Percentiles rank a stretch among this genome's conserved stretches.
These are phyloP conservation scores for Plectosphaerella plurivora DNA, from an alignment of 2,329 filamentous ascomycete species.

Conservation along the genomic window DNA sequence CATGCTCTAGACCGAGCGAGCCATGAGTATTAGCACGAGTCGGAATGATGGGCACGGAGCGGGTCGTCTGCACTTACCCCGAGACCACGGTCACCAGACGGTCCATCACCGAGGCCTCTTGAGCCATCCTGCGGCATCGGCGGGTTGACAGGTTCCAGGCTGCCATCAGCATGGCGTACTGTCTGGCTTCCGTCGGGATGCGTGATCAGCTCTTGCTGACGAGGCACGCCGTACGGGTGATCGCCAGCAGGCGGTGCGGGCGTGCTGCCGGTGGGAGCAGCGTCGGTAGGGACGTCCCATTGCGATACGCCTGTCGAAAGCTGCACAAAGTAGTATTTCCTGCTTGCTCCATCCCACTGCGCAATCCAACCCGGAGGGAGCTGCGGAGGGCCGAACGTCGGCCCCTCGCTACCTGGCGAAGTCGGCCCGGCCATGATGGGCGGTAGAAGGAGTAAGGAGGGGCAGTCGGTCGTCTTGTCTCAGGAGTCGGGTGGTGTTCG, in stretches of 20 bases:
- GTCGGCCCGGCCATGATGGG: conserved; percentile 50
- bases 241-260: conserved; percentile 47
- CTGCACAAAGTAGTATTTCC: conserved; percentile 69
- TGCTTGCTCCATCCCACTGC: conserved; percentile 61
- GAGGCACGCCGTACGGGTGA: conserved; percentile 59
- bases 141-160: conserved; percentile 54
- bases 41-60: conserved; percentile 2
- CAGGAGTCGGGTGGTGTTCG: background rate
- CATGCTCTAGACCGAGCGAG: conserved; percentile 41
- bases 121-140: conserved; percentile 41
- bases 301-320: conserved; percentile 67
- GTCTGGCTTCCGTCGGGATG: conserved; percentile 61
- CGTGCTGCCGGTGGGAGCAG: conserved; percentile 57
- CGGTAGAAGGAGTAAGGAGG: background rate
- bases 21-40: background rate
- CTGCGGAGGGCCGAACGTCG: conserved; percentile 54
- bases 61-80: conserved; percentile 47
- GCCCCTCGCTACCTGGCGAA: conserved; percentile 55
- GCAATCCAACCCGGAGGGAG: conserved; percentile 65
- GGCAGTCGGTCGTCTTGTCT: conserved; percentile 1
- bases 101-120: conserved; percentile 42
- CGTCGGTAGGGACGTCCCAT: conserved; percentile 67
- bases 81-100: conserved; percentile 56
- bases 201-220: conserved; percentile 51
- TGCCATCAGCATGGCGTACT: conserved; percentile 55